Base-by-base conservation (phyloP, 192 early-diverging fungal genomes). In the Rhizophagus clarus region DNA sequence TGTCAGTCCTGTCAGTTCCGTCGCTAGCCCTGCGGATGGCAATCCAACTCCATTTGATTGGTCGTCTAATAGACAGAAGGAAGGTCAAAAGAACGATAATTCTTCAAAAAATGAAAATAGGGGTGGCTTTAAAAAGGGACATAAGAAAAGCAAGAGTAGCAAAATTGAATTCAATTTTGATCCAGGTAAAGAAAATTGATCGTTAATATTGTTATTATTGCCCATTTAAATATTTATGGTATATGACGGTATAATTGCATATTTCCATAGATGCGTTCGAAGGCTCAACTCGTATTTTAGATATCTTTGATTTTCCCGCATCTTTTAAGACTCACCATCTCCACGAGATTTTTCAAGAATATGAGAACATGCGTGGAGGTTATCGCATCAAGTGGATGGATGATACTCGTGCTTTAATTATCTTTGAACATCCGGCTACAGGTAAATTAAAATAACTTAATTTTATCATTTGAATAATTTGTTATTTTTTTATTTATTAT, bases 371-470 rank as follows among this genome's bases (percentile, higher is more conserved):
- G 66, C 85, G 89, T 62, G 91, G 91, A 68, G 91, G 91, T 15
- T 93, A 88, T 82, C 76, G 85, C 62, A 91, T 94, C 74, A 93
- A 94, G 74, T 94, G 93, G 93, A 60, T 92, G 24, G 87, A 89
- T 77, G 92, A 93, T 82, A 93, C 92, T 29, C 84, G 87, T 67
- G 91, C 91, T 24, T 81, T 92, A 22, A 87, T 90, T 51, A 89
- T 93, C 51, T 94, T 94, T 84, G 86, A 87, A 61, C 90, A 91
- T 80, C 88, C 90, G 10, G 81, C 85, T 64, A 88, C 89, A 60
- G 92, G 91, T 92, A 86, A 32, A 79, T 76, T 81, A 63, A 22
- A n/a, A 14, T 15, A 69, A 40, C 37, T 71, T 47, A 61, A 24
- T 24, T 56, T 11, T 24, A 51, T 68, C 34, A 76, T 37, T 32